phyloP scores from a whole-genome alignment of 441 rosid genomes.

The Eruca vesicaria region DNA sequence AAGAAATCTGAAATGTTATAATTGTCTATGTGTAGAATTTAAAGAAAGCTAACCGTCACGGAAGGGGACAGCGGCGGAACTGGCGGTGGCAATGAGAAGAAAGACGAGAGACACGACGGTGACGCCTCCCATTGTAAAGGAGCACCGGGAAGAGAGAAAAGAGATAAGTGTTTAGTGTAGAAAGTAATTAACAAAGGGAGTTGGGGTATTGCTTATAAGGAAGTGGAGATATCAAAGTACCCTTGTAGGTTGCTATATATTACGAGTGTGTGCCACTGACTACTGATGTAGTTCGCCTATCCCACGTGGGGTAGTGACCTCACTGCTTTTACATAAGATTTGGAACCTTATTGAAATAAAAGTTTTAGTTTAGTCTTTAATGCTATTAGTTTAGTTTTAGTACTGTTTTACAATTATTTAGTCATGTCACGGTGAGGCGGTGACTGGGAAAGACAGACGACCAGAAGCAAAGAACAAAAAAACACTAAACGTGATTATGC shows the following conservation, averaged over 20 bases:
- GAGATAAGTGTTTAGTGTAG: neutral
- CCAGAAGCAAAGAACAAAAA: neutral
- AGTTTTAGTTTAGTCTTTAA: neutral
- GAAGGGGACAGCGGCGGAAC: slow-evolving; percentile 38
- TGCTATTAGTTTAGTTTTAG: neutral
- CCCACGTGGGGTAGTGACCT: slow-evolving; percentile 31
- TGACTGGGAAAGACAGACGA: slow-evolving; percentile 9
- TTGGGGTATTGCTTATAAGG: slow-evolving; percentile 49
- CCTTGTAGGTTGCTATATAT: slow-evolving; percentile 16
- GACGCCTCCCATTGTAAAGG: slow-evolving; percentile 29
- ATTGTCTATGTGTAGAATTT: neutral
- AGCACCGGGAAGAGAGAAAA: neutral
- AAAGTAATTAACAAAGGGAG: neutral
- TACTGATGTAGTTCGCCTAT: slow-evolving; percentile 2
- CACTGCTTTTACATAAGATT: too few species aligned
- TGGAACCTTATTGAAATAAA: neutral
- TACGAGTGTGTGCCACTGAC: slow-evolving; percentile 24
- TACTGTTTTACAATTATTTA: neutral
- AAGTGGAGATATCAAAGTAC: neutral
- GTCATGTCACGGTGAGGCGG: slow-evolving; percentile 27
- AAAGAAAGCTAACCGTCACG: slow-evolving; percentile 44
- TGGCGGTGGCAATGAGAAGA: slow-evolving; percentile 44
- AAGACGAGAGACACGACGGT: slow-evolving; percentile 43
- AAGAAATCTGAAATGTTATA: neutral
- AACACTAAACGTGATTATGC: neutral